These are phyloP conservation scores for Micromonas pusilla DNA, from an alignment of 139 green algal genomes.

Conservation along the genomic window DNA sequence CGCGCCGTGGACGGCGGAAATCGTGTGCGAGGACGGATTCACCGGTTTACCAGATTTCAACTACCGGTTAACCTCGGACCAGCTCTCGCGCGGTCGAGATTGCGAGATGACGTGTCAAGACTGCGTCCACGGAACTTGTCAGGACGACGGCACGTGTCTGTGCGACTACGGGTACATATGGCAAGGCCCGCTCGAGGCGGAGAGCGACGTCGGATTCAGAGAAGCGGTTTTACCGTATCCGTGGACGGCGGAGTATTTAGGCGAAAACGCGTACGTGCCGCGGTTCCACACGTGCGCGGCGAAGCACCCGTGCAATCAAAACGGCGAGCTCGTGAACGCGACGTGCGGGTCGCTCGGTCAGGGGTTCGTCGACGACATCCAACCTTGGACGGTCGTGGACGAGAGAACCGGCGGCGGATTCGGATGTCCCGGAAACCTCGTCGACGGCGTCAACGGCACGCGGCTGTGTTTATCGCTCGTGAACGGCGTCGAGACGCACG, in stretches of 20 bases:
- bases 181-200: neutral
- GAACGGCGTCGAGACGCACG: neutral
- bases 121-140: slow-evolving; percentile 23
- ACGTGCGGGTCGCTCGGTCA: slow-evolving; percentile 6
- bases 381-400: neutral
- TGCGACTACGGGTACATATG: slow-evolving; percentile 32
- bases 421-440: slow-evolving; percentile 15
- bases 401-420: neutral
- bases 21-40: slow-evolving; percentile 22
- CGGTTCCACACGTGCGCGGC: slow-evolving; percentile 7
- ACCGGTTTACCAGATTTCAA: neutral
- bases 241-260: neutral
- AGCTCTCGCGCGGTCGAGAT: neutral
- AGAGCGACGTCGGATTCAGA: neutral
- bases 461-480: slow-evolving; percentile 9
- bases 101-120: slow-evolving; percentile 8
- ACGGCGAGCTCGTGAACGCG: slow-evolving; percentile 26
- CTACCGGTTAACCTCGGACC: neutral
- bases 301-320: slow-evolving; percentile 25
- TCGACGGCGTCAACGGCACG: slow-evolving; percentile 15
- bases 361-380: neutral
- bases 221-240: neutral
- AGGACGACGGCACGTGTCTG: slow-evolving; percentile 20
- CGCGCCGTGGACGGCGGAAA: slow-evolving; percentile 8
- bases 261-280: no score